Percentiles rank a stretch among this genome's conserved stretches.
These are phyloP conservation scores for Salix arbutifolia DNA, from an alignment of 345 rosid genomes.

Conservation along the genomic window DNA sequence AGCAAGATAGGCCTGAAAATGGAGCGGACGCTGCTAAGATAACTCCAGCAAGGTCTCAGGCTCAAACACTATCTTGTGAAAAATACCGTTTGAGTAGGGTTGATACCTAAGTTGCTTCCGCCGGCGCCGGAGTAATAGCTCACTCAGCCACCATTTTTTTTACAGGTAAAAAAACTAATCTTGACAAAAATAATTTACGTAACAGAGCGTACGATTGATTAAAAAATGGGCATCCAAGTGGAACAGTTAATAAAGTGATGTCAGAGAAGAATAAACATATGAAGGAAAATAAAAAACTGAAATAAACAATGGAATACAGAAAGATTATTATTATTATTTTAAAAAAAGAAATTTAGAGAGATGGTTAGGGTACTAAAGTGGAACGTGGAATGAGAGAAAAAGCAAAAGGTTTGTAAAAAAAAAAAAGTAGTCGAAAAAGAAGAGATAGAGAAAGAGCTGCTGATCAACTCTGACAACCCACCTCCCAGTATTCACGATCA, in stretches of 20 bases:
- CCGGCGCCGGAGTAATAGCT: no score
- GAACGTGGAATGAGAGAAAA: conserved; percentile 19
- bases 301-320: conserved; percentile 2
- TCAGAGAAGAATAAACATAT: neutral
- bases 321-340: neutral
- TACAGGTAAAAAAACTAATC: neutral
- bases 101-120: no score
- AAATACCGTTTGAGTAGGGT: no score
- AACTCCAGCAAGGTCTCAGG: no score
- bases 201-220: neutral
- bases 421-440: neutral
- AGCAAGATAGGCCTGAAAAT: no score
- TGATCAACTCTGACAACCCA: conserved; percentile 5
- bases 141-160: no score
- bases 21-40: no score
- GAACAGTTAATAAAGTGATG: neutral
- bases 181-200: neutral
- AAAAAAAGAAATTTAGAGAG: no score
- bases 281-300: neutral
- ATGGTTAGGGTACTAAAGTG: neutral
- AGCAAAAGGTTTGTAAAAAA: neutral
- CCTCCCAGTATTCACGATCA: conserved; percentile 8
- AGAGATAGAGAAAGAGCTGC: neutral
- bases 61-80: no score
- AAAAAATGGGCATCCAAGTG: neutral